Evolutionary conservation across 73 alveolate genomes (phyloP), one percentile per base, ranked within the genome.

Genomic region (Paramecium tetraurelia): DNA sequence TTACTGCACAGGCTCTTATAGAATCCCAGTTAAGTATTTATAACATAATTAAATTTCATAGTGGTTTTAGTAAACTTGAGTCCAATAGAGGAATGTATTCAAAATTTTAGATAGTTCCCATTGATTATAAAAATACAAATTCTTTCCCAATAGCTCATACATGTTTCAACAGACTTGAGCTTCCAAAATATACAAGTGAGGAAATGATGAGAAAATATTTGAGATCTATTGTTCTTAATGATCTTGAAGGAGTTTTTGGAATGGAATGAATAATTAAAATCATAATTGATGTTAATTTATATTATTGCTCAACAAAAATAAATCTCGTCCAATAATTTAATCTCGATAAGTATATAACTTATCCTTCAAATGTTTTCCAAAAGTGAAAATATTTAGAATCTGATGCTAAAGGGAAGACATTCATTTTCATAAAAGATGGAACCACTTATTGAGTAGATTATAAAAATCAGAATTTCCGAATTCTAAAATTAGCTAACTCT

Each of bases 71-170:
- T 92, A 83, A 94, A 71, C 88, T 97, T 10, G 98, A 96, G 89
- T 92, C 97, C 29, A 93, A 95, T 86, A 93, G 99, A 77, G 99
- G 99, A 20, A 96, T 97, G 80, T 92, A 93, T 41, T 94, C 98
- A 33, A 96, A 96, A 75, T 98, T 97, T 93, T 92, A 96, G 38
- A 93, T 98, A 1, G 86, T 86, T 44, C 92, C 92, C 87, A 92
- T 97, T 14, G 86, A 92, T 58, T 97, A 95, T 93, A 93, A 92
- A 24, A 85, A 89, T 77, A 93, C 85, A 18, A 96, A 94, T 44
- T 95, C 95, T 50, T 96, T 97, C 72, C 99, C 99, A 58, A 96
- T 95, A 59, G 99, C 99, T 35, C 99, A 97, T 71, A 98, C 99
- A 36, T 98, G 99, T 92, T 98, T 98, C 83, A 98, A 98, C 68